These are phyloP conservation scores for Fusarium sp. DNA, from an alignment of 2,329 filamentous ascomycete genomes.

Conservation along the genomic window DNA sequence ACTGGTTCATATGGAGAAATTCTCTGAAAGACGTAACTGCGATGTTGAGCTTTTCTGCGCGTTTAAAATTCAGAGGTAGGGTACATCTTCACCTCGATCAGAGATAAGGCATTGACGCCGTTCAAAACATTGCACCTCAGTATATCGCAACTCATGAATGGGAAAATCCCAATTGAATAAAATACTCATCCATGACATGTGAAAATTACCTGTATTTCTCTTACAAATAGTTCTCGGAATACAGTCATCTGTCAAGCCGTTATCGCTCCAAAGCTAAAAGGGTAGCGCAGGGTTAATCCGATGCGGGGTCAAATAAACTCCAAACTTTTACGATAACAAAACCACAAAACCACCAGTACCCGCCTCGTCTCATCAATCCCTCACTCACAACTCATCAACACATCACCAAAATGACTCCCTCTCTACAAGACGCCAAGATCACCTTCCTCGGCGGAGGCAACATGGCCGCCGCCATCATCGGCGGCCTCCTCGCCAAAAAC, in stretches of 20 bases:
- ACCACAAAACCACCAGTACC: background rate
- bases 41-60: accelerated
- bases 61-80: accelerated
- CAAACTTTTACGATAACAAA: conserved; percentile 33
- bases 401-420: conserved; percentile 39
- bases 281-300: conserved; percentile 36
- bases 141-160: too few relatives aligned
- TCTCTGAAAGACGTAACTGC: accelerated
- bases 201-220: background rate
- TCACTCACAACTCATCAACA: background rate
- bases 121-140: too few relatives aligned
- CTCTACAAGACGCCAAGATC: conserved; percentile 49
- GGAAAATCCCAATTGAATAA: too few relatives aligned
- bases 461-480: conserved; percentile 65
- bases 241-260: conserved; percentile 1
- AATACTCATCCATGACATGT: background rate
- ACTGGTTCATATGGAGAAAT: background rate
- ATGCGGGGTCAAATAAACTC: conserved; percentile 32
- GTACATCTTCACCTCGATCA: background rate
- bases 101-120: background rate
- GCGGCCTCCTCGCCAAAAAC: conserved; percentile 58
- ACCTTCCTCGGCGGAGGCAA: conserved; percentile 60
- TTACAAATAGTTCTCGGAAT: background rate
- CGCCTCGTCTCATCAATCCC: background rate
- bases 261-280: conserved; percentile 30